Percentiles rank a stretch among this genome's conserved stretches.
Conservation (phyloP, 352 stramenopile species). For the Globisporangium echinulatum region DNA sequence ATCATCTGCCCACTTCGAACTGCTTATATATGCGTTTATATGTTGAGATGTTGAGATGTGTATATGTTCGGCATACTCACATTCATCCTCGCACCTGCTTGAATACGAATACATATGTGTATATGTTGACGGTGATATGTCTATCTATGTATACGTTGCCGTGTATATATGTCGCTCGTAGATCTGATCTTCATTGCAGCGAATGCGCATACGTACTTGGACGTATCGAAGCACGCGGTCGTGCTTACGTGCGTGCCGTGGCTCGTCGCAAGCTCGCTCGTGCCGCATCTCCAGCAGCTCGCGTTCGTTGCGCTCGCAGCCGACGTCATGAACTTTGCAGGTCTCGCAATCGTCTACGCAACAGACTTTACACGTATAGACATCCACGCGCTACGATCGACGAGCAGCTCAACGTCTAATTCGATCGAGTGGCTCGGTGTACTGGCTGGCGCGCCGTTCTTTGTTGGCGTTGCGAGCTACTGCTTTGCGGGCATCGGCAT, state of each 20-base stretch:
- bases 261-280: slow-evolving; percentile 46
- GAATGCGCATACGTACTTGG: slow-evolving; percentile 55
- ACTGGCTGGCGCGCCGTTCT: slow-evolving; percentile 51
- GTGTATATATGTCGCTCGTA: background rate
- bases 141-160: no score
- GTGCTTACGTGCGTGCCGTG: slow-evolving; percentile 26
- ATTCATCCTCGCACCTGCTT: no score
- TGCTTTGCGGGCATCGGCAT: slow-evolving; percentile 75
- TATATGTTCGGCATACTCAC: no score
- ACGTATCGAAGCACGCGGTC: slow-evolving; percentile 21
- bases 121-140: no score
- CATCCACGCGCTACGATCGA: background rate
- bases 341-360: slow-evolving; percentile 59
- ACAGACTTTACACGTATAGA: slow-evolving; percentile 55
- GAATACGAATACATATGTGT: no score
- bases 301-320: slow-evolving; percentile 66
- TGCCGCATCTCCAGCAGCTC: slow-evolving; percentile 63
- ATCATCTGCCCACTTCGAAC: no score
- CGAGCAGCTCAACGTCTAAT: slow-evolving; percentile 11
- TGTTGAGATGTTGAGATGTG: no score
- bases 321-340: slow-evolving; percentile 68
- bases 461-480: slow-evolving; percentile 73
- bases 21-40: no score
- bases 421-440: slow-evolving; percentile 30
- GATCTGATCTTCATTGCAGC: slow-evolving; percentile 81